These are phyloP conservation scores for Penicillium sp. DNA, from an alignment of 2,329 filamentous ascomycete species.

Conservation along the genomic window DNA sequence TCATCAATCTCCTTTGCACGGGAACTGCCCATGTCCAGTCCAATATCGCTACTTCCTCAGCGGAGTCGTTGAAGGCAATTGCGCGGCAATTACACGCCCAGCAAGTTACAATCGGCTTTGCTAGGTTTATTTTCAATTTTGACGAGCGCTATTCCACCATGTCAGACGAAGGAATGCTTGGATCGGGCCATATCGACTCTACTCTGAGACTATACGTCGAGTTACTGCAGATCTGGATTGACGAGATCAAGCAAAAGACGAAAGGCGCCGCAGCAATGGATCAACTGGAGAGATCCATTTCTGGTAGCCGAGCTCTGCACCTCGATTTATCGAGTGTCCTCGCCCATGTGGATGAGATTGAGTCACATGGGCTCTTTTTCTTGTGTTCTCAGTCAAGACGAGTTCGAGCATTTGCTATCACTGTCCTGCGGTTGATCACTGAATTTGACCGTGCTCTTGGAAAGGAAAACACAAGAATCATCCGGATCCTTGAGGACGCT, in stretches of 20 bases:
- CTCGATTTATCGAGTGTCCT: constrained; percentile 84
- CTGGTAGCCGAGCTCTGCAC: constrained; percentile 71
- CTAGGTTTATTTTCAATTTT: constrained; percentile 97
- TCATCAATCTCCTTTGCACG: constrained; percentile 93
- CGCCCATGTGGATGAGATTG: constrained; percentile 93
- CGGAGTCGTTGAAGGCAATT: constrained; percentile 90
- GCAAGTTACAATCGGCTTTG: constrained; percentile 93
- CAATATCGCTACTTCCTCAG: constrained; percentile 88
- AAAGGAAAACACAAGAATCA: constrained; percentile 76
- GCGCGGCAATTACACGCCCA: constrained; percentile 90
- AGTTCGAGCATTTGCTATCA: constrained; percentile 87
- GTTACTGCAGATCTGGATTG: constrained; percentile 92
- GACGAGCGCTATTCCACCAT: constrained; percentile 97
- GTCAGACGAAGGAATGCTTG: constrained; percentile 95
- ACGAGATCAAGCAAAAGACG: constrained; percentile 86
- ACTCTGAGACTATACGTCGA: constrained; percentile 92
- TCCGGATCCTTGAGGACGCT: constrained; percentile 87
- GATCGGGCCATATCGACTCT: constrained; percentile 88
- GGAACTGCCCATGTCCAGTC: constrained; percentile 92
- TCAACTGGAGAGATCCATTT: constrained; percentile 57
- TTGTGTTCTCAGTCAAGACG: constrained; percentile 90
- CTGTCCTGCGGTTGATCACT: constrained; percentile 83
- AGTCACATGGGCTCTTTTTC: constrained; percentile 95
- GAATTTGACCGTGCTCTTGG: constrained; percentile 90
- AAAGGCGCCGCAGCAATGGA: constrained; percentile 68